Evolutionary conservation across 345 rosid genomes (phyloP).

Genomic region (Gossypium ekmanianum): DNA sequence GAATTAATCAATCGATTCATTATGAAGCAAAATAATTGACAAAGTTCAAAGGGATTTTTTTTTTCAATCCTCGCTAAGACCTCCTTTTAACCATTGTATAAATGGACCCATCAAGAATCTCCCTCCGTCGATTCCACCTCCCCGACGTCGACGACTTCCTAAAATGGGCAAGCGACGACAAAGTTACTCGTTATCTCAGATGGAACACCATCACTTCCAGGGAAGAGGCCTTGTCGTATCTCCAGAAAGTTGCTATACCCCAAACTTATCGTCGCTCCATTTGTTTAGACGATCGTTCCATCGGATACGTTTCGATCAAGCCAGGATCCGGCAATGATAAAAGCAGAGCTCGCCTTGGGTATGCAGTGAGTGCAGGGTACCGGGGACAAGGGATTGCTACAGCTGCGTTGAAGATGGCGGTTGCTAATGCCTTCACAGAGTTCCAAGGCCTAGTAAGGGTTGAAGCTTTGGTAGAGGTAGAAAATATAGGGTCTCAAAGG

Average conservation of each 20-base stretch:
- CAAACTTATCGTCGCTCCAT: conserved; percentile 49
- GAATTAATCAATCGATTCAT: no score
- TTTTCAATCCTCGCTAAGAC: not conserved
- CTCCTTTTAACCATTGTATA: not conserved
- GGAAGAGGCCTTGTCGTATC: conserved; percentile 34
- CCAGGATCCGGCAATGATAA: conserved; percentile 33
- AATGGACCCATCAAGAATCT: conserved; percentile 38
- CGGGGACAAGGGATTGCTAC: conserved; percentile 49
- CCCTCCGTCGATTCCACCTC: conserved; percentile 41
- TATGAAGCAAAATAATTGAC: no score
- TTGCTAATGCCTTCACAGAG: conserved; percentile 29
- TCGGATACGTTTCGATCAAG: conserved; percentile 40
- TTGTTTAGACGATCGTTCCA: conserved; percentile 37
- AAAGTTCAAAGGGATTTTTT: no score
- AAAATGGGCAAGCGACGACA: conserved; percentile 39
- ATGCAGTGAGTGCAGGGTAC: conserved; percentile 33
- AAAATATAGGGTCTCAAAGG: conserved; percentile 52
- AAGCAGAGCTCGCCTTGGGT: conserved; percentile 37
- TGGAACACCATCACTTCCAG: conserved; percentile 36
- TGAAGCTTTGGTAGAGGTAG: conserved; percentile 52
- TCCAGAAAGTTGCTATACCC: conserved; percentile 33
- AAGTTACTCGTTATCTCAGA: conserved; percentile 42
- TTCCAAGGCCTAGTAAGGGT: conserved; percentile 43
- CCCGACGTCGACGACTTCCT: conserved; percentile 52
- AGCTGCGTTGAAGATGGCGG: conserved; percentile 32